Percentiles rank a stretch among this genome's conserved stretches.
phyloP scores from a whole-genome alignment of 306 rosid genomes.

The Dicorynia guianensis region DNA sequence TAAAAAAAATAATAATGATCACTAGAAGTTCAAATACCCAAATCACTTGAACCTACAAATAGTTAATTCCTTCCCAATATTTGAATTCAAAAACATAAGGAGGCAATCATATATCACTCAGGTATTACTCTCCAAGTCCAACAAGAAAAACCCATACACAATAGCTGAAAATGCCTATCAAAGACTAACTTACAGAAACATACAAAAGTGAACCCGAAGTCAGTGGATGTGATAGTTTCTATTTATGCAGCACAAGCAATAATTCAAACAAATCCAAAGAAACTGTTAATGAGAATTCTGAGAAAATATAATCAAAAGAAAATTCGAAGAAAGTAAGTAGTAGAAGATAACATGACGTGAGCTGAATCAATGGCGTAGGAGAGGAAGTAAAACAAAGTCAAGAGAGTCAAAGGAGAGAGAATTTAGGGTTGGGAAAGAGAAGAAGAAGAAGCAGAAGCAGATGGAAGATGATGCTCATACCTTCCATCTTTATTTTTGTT shows the following conservation, averaged over 20 bases:
- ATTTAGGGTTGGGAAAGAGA: constrained; percentile 49
- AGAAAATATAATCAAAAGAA: background rate
- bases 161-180: constrained; percentile 11
- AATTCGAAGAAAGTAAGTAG: constrained; percentile 11
- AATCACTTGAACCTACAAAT: background rate
- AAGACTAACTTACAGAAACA: background rate
- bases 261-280: constrained; percentile 35
- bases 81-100: background rate
- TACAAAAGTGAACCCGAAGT: background rate
- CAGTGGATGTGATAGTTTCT: constrained; percentile 24
- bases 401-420: constrained; percentile 48
- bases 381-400: constrained; percentile 42
- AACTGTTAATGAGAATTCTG: background rate
- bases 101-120: no score
- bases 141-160: background rate
- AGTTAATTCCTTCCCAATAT: constrained; percentile 23
- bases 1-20: no score
- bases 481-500: constrained; percentile 52
- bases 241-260: constrained; percentile 16
- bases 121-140: no score
- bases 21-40: constrained; percentile 10
- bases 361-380: constrained; percentile 5
- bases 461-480: constrained; percentile 35
- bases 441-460: background rate
- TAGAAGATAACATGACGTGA: constrained; percentile 23